These are phyloP conservation scores for Pestalotiopsis sp. DNA, from an alignment of 2,329 filamentous ascomycete species.

Conservation along the genomic window DNA sequence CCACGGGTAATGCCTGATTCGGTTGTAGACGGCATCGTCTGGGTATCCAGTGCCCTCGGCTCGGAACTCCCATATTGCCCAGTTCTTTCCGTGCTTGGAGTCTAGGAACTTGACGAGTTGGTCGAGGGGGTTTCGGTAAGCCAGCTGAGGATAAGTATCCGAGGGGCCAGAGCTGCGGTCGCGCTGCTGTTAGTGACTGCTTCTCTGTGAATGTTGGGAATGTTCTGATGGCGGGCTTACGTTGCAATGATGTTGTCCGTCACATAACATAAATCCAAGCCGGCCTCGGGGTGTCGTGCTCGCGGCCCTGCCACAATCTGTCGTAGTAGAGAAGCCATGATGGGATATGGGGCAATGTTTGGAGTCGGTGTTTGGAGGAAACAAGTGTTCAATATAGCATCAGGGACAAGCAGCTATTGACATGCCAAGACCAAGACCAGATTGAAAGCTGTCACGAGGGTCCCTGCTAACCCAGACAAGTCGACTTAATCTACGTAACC, in stretches of 20 bases:
- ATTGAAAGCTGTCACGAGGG: not conserved
- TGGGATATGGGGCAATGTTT: not conserved
- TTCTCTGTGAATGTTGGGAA: not conserved
- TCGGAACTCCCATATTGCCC: slow-evolving; percentile 98
- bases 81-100: slow-evolving; percentile 76
- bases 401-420: not conserved
- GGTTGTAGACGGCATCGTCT: slow-evolving; percentile 81
- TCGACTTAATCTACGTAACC: not conserved
- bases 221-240: slow-evolving; percentile 36
- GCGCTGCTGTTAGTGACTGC: slow-evolving; percentile 17
- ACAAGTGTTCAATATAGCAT: not conserved
- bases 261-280: slow-evolving; percentile 94
- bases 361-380: not conserved
- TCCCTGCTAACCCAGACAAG: not conserved
- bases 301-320: slow-evolving; percentile 91
- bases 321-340: slow-evolving; percentile 76
- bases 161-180: slow-evolving; percentile 82
- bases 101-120: slow-evolving; percentile 87
- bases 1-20: slow-evolving; percentile 91
- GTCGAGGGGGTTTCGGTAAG: slow-evolving; percentile 92
- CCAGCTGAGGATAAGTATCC: slow-evolving; percentile 84
- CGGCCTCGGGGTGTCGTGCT: slow-evolving; percentile 80
- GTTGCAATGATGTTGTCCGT: slow-evolving; percentile 74
- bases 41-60: slow-evolving; percentile 96
- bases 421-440: not conserved